These are phyloP conservation scores for Ceratocystis eucalypticola DNA, from an alignment of 2,329 filamentous ascomycete species.

Conservation along the genomic window DNA sequence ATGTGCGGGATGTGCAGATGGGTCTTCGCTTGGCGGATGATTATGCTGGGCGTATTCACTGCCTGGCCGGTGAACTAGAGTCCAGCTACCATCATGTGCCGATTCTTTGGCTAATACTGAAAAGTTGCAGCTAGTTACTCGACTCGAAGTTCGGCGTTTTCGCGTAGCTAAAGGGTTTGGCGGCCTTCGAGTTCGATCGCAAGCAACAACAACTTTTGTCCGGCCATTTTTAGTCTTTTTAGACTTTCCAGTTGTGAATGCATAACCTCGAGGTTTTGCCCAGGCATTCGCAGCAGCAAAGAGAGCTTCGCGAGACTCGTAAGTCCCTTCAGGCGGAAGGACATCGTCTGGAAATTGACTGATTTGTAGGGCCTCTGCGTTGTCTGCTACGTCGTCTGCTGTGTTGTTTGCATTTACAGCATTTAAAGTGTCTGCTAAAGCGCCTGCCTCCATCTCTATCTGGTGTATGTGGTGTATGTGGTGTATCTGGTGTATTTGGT, in stretches of 20 bases:
- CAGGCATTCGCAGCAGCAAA: background rate
- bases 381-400: too few species aligned
- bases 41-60: background rate
- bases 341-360: background rate
- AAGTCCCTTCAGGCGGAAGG: background rate
- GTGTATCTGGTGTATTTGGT: too few species aligned
- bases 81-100: background rate
- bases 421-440: fast-evolving
- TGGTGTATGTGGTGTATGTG: too few species aligned
- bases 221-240: background rate
- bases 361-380: too few species aligned
- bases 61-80: background rate
- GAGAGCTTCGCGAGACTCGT: background rate
- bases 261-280: background rate
- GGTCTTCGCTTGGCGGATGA: background rate
- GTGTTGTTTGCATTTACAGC: too few species aligned
- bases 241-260: background rate
- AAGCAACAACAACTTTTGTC: background rate
- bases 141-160: background rate
- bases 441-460: too few species aligned
- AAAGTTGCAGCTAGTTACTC: background rate
- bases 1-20: background rate
- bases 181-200: background rate
- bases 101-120: background rate
- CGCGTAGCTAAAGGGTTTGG: background rate